Base-by-base conservation (phyloP, 768 basidiomycete species). In the Zangia roseola region DNA sequence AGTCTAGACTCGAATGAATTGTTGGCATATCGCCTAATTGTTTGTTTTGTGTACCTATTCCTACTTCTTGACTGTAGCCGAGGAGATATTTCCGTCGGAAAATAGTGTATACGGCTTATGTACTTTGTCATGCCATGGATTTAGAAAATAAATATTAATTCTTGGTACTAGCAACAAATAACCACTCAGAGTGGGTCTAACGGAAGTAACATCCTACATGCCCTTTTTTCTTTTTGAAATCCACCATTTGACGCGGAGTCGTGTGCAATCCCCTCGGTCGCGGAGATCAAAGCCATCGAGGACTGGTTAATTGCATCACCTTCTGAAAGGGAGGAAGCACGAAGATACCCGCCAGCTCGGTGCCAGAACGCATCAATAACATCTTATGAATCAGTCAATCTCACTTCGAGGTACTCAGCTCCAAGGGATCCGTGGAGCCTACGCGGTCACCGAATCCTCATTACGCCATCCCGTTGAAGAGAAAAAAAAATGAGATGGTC, bases 51-150 rank as follows among this genome's bases (percentile, higher is more conserved):
- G 43, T 57, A 58, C 14, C 44, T 43, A 31, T 31, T 6, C 31
- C 16, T 53, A 51, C 44, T 58, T 66, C 61, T 67, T 67, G 57
- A 34, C n/a, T 47, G 54, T 63, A 65, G 48, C 61, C 63, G 61
- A 60, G 55, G 59, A 50, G 54, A 54, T 55, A 48, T 28, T 52
- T 52, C 47, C 25, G 20, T 49, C 50, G 43, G 50, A 44, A 16
- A 31, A 24, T 52, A 55, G 42, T 65, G 62, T 63, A 49, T 34
- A 43, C 41, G 40, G 40, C 38, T 40, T 43, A 35, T 31, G 31
- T 31, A 31, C 31, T 16, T 16, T 31, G 31, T 30, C 23, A 33
- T 45, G 23, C 49, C 31, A 26, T 48, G 31, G 20, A 45, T 37
- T 33, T 40, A 17, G 20, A 42, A 37, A 45, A 36, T 49, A 55